Conservation (phyloP, 495 filamentous ascomycete species). For the Hyaloscypha hepaticicola region DNA sequence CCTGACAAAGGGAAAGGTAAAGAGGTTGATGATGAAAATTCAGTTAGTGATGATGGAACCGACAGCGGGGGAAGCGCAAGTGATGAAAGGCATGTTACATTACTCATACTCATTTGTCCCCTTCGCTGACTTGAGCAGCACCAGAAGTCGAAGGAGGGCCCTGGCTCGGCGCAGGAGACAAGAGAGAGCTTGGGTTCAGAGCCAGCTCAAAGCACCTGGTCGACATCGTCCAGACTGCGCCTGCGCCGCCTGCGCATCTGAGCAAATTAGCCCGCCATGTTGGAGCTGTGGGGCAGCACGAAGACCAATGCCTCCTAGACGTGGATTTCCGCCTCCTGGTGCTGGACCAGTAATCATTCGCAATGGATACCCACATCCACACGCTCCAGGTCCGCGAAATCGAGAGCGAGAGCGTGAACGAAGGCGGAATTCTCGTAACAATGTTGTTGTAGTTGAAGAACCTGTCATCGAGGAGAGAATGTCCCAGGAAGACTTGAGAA, state of each 20-base stretch:
- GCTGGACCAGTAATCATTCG: conserved; percentile 13
- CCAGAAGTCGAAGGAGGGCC: conserved; percentile 35
- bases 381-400: conserved; percentile 17
- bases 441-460: conserved; percentile 21
- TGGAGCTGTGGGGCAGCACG: conserved; percentile 47
- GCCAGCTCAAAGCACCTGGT: conserved; percentile 42
- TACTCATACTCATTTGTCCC: not conserved
- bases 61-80: conserved; percentile 33
- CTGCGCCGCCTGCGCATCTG: conserved; percentile 40
- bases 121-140: conserved; percentile 23
- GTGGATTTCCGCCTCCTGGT: conserved; percentile 15
- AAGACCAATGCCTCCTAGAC: conserved; percentile 34
- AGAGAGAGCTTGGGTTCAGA: conserved; percentile 39
- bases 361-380: conserved; percentile 18
- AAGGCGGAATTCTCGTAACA: conserved; percentile 22
- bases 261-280: conserved; percentile 38
- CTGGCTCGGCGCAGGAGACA: conserved; percentile 39
- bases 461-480: conserved; percentile 34
- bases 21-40: conserved; percentile 30
- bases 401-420: conserved; percentile 15
- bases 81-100: conserved; percentile 32
- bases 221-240: conserved; percentile 43
- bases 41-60: conserved; percentile 37
- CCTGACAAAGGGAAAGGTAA: conserved; percentile 42
- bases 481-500: conserved; percentile 41